Evolutionary conservation across 2,329 filamentous ascomycete species (phyloP), one percentile per base, ranked within the genome.

Genomic region (Diaporthe capsici): DNA sequence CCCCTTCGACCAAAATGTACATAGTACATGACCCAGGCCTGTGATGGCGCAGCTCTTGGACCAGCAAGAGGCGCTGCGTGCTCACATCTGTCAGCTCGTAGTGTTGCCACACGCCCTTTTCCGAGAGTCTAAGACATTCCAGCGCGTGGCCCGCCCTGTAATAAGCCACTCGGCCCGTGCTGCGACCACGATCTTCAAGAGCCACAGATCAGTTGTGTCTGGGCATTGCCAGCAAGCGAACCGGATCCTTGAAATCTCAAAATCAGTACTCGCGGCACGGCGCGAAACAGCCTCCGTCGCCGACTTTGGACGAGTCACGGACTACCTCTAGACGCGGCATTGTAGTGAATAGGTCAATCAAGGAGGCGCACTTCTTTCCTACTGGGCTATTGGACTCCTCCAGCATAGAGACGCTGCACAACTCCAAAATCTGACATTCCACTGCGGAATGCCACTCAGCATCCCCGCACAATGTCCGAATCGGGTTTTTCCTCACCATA

Each of bases 381-480:
- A 34, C 25, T 57, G 49, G 47, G 22, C 49, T 49, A 15, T 34
- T 34, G 71, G 20, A 44, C 53, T 12, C 49, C 71, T 47, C 51
- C 49, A 68, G 28, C 25, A 25, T 17, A 17, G 22, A 34, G 13
- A 51, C 47, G 44, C 28, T 34, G 37, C 6, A 58, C 61, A 39
- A 44, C 34, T 34, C 34, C 31, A 31, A 8, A 34, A 34, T 55
- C 72, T 65, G 39, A 74, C 72, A 70, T n/a, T 58, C 8, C 37
- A 49, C 60, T 39, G 22, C 71, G 7, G 22, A 8, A 20, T 39
- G 22, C 57, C 20, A 61, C 53, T 61, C 31, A 34, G 15, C 44
- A 53, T 42, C 67, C 58, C 71, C 71, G 34, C 44, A 31, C 60
- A 49, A 15, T 31, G 37, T 15, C 60, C 72, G 72, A 67, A 73